Percentiles rank a stretch among this genome's conserved stretches.
phyloP scores from a whole-genome alignment of 495 filamentous ascomycete species.

The Parathielavia appendiculata region DNA sequence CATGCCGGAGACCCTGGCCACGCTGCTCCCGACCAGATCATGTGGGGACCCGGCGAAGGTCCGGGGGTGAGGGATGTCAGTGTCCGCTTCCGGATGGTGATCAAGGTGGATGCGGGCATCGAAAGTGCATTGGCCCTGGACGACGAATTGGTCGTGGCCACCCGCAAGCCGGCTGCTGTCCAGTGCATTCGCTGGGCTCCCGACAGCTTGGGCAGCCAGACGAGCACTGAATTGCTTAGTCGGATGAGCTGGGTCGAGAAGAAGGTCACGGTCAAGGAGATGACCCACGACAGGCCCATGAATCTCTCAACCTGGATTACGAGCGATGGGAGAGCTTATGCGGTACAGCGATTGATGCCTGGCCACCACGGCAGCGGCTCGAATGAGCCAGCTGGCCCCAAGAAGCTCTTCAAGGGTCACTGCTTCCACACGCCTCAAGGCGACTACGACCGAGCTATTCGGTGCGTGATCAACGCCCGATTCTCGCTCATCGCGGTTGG shows the following conservation, averaged over 20 bases:
- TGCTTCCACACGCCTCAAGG: constrained; percentile 75
- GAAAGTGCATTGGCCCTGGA: constrained; percentile 81
- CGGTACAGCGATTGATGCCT: constrained; percentile 63
- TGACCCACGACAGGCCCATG: constrained; percentile 97
- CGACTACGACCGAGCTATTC: constrained; percentile 56
- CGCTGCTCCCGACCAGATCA: constrained; percentile 48
- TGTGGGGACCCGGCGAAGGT: constrained; percentile 65
- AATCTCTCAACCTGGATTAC: constrained; percentile 93
- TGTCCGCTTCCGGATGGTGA: constrained; percentile 92
- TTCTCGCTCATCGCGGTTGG: constrained; percentile 90
- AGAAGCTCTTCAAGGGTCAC: constrained; percentile 79
- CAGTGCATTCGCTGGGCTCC: constrained; percentile 95
- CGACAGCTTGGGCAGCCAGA: constrained; percentile 74
- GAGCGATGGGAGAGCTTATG: constrained; percentile 83
- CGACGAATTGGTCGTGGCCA: constrained; percentile 89
- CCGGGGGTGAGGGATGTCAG: constrained; percentile 79
- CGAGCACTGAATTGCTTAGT: constrained; percentile 82
- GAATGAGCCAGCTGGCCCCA: constrained; percentile 37
- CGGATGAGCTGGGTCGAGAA: constrained; percentile 79
- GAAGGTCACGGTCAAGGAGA: constrained; percentile 69
- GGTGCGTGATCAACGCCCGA: constrained; percentile 81
- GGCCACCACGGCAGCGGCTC: constrained; percentile 23
- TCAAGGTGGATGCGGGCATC: constrained; percentile 96
- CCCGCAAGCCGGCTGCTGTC: constrained; percentile 84
- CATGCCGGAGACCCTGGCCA: constrained; percentile 56